phyloP scores from a whole-genome alignment of 768 basidiomycete genomes.

The Rubroboletus satanas region DNA sequence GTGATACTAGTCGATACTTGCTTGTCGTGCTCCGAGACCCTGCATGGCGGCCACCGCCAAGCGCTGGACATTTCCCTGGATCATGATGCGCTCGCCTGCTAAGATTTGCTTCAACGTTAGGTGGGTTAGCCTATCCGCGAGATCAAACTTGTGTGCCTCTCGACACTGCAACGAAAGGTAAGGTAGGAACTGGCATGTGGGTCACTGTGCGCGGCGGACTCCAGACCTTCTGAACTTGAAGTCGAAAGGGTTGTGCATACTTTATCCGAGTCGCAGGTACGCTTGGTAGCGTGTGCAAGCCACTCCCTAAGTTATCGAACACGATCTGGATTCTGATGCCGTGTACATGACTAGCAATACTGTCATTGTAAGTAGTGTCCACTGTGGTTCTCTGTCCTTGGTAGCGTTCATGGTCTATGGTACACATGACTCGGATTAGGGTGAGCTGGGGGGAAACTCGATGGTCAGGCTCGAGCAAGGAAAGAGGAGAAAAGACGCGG shows the following conservation, averaged over 20 bases:
- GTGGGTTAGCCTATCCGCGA: not conserved
- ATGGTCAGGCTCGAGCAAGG: constrained; percentile 3
- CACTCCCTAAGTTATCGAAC: not conserved
- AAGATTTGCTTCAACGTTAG: not conserved
- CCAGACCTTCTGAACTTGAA: no score
- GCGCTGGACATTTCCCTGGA: not conserved
- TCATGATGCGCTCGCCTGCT: not conserved
- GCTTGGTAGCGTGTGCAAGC: not conserved
- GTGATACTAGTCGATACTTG: constrained; percentile 19
- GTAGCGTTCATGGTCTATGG: not conserved
- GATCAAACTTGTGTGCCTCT: not conserved
- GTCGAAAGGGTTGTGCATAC: not conserved
- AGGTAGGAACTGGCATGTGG: no score
- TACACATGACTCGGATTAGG: not conserved
- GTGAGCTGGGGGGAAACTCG: not conserved
- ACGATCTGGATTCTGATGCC: not conserved
- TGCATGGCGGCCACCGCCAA: constrained; percentile 1
- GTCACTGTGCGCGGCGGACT: no score
- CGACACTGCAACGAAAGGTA: not conserved
- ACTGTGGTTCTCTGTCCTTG: not conserved
- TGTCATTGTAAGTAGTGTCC: not conserved
- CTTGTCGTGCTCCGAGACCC: constrained; percentile 12
- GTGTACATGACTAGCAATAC: not conserved
- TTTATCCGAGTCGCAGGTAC: not conserved
- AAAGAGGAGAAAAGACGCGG: not conserved